Conservation (phyloP, 495 filamentous ascomycete genomes). For the Talaromyces ruber region DNA sequence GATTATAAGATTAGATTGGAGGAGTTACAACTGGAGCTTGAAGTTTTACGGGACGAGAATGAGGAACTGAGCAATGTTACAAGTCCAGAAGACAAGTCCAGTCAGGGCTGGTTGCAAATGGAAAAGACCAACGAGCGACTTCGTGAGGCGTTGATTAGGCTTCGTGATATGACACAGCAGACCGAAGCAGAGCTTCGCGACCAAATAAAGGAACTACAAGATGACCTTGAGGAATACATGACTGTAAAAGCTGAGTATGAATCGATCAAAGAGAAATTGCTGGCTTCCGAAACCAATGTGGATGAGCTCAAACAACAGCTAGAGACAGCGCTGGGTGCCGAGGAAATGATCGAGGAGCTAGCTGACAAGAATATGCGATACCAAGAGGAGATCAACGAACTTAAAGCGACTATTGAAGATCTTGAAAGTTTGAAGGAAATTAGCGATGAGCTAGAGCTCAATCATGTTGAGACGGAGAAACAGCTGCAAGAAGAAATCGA, state of each 20-base stretch:
- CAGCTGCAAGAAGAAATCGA: slow-evolving; percentile 92
- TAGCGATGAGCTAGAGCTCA: slow-evolving; percentile 87
- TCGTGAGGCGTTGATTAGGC: slow-evolving; percentile 72
- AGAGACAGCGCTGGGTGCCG: slow-evolving; percentile 76
- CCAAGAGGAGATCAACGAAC: slow-evolving; percentile 72
- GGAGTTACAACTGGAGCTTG: slow-evolving; percentile 80
- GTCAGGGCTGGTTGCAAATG: slow-evolving; percentile 84
- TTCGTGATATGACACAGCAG: slow-evolving; percentile 81
- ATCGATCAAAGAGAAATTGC: slow-evolving; percentile 59
- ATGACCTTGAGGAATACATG: slow-evolving; percentile 66
- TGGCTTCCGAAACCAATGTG: slow-evolving; percentile 63
- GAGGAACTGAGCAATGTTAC: slow-evolving; percentile 72
- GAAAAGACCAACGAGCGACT: slow-evolving; percentile 81
- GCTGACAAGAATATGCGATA: slow-evolving; percentile 76
- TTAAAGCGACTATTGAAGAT: slow-evolving; percentile 73
- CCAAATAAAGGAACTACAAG: slow-evolving; percentile 69
- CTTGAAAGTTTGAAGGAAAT: slow-evolving; percentile 82
- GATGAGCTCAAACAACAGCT: slow-evolving; percentile 88
- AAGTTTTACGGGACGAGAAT: slow-evolving; percentile 83
- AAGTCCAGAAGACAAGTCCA: slow-evolving; percentile 78
- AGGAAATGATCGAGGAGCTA: slow-evolving; percentile 89
- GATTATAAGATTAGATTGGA: slow-evolving; percentile 63
- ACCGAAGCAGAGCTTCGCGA: slow-evolving; percentile 71
- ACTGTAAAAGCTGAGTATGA: slow-evolving; percentile 63
- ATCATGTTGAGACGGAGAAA: slow-evolving; percentile 85